These are phyloP conservation scores for Microbotryum saponariae DNA, from an alignment of 1,284 basidiomycete genomes.

Conservation along the genomic window DNA sequence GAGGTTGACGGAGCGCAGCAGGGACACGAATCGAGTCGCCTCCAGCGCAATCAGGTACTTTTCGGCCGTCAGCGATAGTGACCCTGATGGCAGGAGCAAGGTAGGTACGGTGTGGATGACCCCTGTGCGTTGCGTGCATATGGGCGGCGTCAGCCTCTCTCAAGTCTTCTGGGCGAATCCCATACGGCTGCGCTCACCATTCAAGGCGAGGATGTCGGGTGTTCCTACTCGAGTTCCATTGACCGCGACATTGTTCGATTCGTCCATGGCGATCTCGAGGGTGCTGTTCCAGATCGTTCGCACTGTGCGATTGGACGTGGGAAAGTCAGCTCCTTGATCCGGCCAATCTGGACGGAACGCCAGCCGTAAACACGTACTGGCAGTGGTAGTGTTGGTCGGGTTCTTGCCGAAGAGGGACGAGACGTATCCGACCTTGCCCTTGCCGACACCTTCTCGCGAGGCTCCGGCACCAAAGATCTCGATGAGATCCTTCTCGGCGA, in stretches of 20 bases:
- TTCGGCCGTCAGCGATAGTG: slow-evolving; percentile 78
- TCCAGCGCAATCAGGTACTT: slow-evolving; percentile 85
- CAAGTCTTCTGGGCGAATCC: no score
- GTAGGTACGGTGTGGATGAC: slow-evolving; percentile 83
- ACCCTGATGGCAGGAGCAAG: slow-evolving; percentile 67
- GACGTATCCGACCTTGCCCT: slow-evolving; percentile 32
- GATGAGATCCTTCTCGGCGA: slow-evolving; percentile 66
- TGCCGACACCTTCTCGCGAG: slow-evolving; percentile 8
- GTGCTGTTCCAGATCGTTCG: slow-evolving; percentile 60
- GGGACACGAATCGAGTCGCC: slow-evolving; percentile 79
- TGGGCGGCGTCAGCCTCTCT: background rate
- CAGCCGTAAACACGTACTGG: background rate
- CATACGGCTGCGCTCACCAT: slow-evolving; percentile 45
- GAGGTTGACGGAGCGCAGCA: slow-evolving; percentile 74
- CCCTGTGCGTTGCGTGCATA: slow-evolving; percentile 40
- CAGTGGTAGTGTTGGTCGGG: slow-evolving; percentile 35
- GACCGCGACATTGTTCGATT: slow-evolving; percentile 50
- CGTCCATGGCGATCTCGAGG: slow-evolving; percentile 53
- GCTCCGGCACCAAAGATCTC: slow-evolving; percentile 69
- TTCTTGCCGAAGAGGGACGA: slow-evolving; percentile 39
- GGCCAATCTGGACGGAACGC: background rate
- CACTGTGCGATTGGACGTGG: slow-evolving; percentile 45
- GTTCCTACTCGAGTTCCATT: slow-evolving; percentile 57
- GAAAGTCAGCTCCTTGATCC: background rate
- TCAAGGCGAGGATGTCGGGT: slow-evolving; percentile 82